Percentiles rank a stretch among this genome's conserved stretches.
phyloP scores from a whole-genome alignment of 495 filamentous ascomycete species.

The Lepidopterella palustris region DNA sequence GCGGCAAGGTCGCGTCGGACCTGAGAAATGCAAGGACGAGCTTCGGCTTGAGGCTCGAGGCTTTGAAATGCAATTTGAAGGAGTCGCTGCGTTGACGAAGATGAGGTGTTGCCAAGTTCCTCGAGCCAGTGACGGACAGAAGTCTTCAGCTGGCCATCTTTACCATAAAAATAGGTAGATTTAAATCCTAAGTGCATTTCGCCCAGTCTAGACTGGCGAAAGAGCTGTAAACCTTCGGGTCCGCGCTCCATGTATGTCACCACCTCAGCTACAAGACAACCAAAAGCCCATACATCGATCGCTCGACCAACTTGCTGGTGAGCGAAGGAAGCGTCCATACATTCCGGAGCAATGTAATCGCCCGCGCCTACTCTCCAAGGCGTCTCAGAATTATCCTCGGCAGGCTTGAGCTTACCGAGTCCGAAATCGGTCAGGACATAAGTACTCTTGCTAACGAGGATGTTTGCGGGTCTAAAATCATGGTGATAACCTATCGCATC shows the following conservation, averaged over 20 bases:
- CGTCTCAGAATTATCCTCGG: not conserved
- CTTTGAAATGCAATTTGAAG: no score
- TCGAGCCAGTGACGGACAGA: no score
- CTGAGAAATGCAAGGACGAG: no score
- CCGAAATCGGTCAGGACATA: not conserved
- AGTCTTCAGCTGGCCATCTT: no score
- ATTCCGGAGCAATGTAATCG: not conserved
- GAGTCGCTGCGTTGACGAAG: no score
- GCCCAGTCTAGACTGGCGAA: no score
- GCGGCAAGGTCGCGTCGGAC: no score
- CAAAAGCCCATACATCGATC: not conserved
- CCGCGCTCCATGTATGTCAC: not conserved
- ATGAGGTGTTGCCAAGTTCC: no score
- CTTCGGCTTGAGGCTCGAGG: no score
- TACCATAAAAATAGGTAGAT: no score
- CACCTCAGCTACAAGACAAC: not conserved
- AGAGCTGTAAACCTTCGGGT: no score
- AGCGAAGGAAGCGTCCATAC: not conserved
- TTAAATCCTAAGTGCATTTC: no score
- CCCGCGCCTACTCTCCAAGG: not conserved
- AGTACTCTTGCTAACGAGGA: not conserved
- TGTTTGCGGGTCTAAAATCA: not conserved
- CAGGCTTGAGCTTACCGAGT: not conserved
- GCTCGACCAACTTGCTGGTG: not conserved
- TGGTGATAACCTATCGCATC: not conserved